These are phyloP conservation scores for Pichia cactophila DNA, from an alignment of 1,139 yeast species.

Conservation along the genomic window DNA sequence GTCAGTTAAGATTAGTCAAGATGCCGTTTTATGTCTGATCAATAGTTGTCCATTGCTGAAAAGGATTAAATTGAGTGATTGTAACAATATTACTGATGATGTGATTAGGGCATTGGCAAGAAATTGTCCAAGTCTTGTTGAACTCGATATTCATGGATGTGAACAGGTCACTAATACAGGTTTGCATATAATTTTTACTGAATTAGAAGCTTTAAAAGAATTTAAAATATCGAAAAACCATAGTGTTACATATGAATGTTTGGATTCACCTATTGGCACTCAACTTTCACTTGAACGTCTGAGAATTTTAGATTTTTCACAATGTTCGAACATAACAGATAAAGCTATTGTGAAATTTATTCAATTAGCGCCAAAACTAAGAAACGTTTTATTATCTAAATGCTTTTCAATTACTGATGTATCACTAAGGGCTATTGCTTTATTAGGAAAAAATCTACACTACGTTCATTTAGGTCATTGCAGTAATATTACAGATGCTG, in stretches of 20 bases:
- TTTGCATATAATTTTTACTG: conserved; percentile 53
- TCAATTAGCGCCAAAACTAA: conserved; percentile 68
- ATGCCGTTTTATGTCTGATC: conserved; percentile 55
- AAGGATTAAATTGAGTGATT: conserved; percentile 74
- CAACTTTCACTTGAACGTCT: conserved; percentile 42
- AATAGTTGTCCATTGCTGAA: conserved; percentile 66
- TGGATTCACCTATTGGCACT: conserved; percentile 36
- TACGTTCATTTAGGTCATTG: conserved; percentile 94
- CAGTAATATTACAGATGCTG: conserved; percentile 79
- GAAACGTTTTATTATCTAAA: conserved; percentile 85
- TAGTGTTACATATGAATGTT: conserved; percentile 60
- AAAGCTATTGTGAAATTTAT: conserved; percentile 68
- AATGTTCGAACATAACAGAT: conserved; percentile 78
- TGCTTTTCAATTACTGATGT: conserved; percentile 85
- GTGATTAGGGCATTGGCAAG: conserved; percentile 56
- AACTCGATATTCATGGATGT: conserved; percentile 82
- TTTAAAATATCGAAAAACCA: conserved; percentile 72
- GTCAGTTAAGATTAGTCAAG: conserved; percentile 61
- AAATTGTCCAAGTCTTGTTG: conserved; percentile 74
- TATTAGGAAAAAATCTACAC: conserved; percentile 74
- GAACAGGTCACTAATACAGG: conserved; percentile 62
- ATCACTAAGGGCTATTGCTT: conserved; percentile 63
- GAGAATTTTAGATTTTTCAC: conserved; percentile 79
- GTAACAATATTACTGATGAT: conserved; percentile 60
- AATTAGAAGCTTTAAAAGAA: conserved; percentile 68